Evolutionary conservation across 352 stramenopile species (phyloP).

Genomic region (Globisporangium solare): DNA sequence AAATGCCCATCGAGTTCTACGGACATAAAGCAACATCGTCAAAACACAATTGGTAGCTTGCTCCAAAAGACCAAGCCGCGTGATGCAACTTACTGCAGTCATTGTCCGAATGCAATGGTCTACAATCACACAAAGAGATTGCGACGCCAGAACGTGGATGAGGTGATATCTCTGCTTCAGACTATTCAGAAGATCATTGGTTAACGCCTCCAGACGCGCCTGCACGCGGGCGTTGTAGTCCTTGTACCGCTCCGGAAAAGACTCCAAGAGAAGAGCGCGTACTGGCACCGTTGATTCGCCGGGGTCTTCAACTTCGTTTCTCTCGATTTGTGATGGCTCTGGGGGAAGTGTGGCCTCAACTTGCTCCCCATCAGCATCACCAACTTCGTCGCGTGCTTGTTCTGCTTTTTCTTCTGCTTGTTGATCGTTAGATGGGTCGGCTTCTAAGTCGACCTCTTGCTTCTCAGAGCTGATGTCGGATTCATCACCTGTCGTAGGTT

Average conservation of each 20-base stretch:
- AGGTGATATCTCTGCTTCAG: conserved; percentile 22
- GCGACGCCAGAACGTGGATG: conserved; percentile 37
- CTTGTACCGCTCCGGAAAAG: conserved; percentile 28
- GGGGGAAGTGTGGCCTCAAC: neutral
- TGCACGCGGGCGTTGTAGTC: conserved; percentile 26
- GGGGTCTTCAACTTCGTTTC: conserved; percentile 31
- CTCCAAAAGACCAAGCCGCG: too few species aligned
- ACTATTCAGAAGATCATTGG: neutral
- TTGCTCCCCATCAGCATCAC: conserved; percentile 1
- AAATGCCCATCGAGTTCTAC: conserved; percentile 44
- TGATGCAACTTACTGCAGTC: conserved; percentile 33
- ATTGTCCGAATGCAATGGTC: conserved; percentile 58
- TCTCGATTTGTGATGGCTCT: conserved; percentile 25
- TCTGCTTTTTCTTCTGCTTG: conserved; percentile 3
- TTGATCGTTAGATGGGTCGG: neutral
- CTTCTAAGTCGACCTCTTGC: conserved; percentile 1
- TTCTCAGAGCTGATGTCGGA: neutral
- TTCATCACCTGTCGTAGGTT: neutral
- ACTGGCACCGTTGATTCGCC: conserved; percentile 33
- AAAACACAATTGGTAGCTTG: neutral
- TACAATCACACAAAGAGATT: conserved; percentile 42
- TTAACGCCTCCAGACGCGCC: conserved; percentile 6
- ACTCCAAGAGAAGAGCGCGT: conserved; percentile 18
- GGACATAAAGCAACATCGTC: neutral
- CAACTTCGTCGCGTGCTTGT: conserved; percentile 2